Evolutionary conservation across 2,329 filamentous ascomycete genomes (phyloP).

Genomic region (Fusarium drepaniforme): DNA sequence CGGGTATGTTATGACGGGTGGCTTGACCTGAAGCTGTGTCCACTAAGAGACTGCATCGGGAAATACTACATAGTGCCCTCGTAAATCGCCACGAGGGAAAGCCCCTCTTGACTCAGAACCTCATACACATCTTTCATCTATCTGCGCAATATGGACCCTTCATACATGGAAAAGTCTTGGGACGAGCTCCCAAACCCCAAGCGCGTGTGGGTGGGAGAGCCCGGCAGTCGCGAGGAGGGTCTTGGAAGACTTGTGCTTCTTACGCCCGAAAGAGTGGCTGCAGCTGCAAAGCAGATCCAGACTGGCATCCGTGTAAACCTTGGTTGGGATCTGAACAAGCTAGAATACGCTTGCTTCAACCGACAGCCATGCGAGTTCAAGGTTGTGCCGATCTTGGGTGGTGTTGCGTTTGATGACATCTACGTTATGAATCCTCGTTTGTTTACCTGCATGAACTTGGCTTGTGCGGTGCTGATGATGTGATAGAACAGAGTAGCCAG

Average conservation of each 20-base stretch:
- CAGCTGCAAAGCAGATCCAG: constrained; percentile 62
- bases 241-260: constrained; percentile 63
- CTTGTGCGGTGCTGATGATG: background rate
- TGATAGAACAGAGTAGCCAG: constrained; percentile 58
- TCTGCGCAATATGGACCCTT: constrained; percentile 17
- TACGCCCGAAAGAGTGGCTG: constrained; percentile 63
- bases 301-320: constrained; percentile 64
- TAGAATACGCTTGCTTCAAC: constrained; percentile 66
- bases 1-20: background rate
- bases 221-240: constrained; percentile 63
- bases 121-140: background rate
- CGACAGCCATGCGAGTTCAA: constrained; percentile 63
- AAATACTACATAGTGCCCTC: background rate
- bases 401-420: constrained; percentile 62
- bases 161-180: constrained; percentile 25
- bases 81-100: background rate
- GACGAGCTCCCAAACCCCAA: constrained; percentile 58
- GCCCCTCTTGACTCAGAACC: background rate
- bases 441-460: background rate
- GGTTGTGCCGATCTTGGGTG: constrained; percentile 61
- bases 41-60: background rate
- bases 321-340: constrained; percentile 67
- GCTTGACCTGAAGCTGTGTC: background rate
- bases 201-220: constrained; percentile 60
- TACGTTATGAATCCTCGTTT: constrained; percentile 61